Conservation (phyloP, 2,329 filamentous ascomycete genomes). For the Raffaelea albimanens region DNA sequence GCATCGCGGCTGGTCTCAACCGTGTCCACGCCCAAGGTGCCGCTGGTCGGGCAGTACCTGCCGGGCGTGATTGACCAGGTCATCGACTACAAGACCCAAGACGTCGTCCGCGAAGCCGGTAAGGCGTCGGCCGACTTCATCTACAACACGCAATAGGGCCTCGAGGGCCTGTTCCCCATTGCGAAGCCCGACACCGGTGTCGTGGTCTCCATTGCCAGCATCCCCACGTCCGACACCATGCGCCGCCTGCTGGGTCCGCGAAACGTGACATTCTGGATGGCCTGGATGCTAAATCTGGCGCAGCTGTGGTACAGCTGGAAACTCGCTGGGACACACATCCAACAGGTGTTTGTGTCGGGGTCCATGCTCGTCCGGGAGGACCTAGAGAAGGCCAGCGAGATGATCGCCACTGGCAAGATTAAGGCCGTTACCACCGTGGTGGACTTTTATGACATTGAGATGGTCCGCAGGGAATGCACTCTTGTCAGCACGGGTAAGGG, state of each 20-base stretch:
- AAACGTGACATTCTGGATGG: conserved; percentile 26
- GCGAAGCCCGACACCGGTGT: conserved; percentile 26
- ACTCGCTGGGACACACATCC: conserved; percentile 30
- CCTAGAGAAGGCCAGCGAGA: conserved; percentile 24
- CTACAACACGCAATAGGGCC: conserved; percentile 35
- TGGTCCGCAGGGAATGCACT: conserved; percentile 29
- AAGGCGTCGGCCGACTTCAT: conserved; percentile 38
- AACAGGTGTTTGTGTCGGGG: conserved; percentile 35
- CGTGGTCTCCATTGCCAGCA: conserved; percentile 29
- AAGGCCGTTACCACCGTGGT: conserved; percentile 31
- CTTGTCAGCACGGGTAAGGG: conserved; percentile 30
- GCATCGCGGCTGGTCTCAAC: conserved; percentile 38
- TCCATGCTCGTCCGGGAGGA: conserved; percentile 25
- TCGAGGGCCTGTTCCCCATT: conserved; percentile 29
- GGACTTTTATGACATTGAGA: conserved; percentile 31
- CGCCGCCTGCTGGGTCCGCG: conserved; percentile 21
- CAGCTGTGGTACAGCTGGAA: conserved; percentile 31
- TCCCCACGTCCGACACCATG: conserved; percentile 22
- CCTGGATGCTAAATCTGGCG: conserved; percentile 16
- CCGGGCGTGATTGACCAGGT: conserved; percentile 38
- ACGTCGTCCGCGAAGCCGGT: conserved; percentile 26
- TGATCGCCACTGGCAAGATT: conserved; percentile 32
- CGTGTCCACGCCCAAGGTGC: conserved; percentile 41
- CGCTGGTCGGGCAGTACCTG: conserved; percentile 29
- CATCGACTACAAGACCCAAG: conserved; percentile 38